Evolutionary conservation across 2,329 filamentous ascomycete species (phyloP), one percentile per base, ranked within the genome.

Genomic region (Cordyceps militaris): DNA sequence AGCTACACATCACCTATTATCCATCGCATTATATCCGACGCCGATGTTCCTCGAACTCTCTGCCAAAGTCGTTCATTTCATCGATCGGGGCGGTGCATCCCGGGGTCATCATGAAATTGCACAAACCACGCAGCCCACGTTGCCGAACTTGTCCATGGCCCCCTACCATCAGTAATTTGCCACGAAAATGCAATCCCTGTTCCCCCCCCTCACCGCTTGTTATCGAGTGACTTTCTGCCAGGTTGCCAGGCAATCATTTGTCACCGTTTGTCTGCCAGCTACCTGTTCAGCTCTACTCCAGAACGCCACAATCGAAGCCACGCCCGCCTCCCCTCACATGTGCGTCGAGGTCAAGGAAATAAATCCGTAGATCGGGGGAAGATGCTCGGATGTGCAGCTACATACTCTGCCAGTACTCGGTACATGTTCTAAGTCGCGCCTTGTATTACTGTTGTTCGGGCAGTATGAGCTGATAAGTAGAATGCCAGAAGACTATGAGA

Each of bases 11-110:
- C n/a, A n/a, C n/a, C n/a, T n/a, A n/a, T n/a, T n/a, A n/a, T n/a
- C n/a, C n/a, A n/a, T n/a, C 36, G 36, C 34, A 16, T 51, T 16
- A 40, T 19, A 51, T 40, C 48, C 4, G 34, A 51, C 23, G 30
- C 32, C 48, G 34, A n/a, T 21, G 28, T 26, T 36, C n/a, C 10
- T 16, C 38, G 10, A 10, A 6, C 7, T 10, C n/a, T 42, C 9
- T 21, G 19, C 3, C 28, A 54, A 53, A 10, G 40, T 34, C 21
- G 21, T 55, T 47, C 42, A 46, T 46, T 46, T 38, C 52, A 55
- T 55, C 52, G 52, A 55, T 55, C 52, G 52, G 47, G 52, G 52
- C 52, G 36, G 21, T 55, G 52, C 51, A 44, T 42, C 28, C 11
- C 24, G 9, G 23, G 11, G 14, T 16, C 42, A 14, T 30, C 36